Evolutionary conservation across 192 early-diverging fungal species (phyloP).

Genomic region (Coemansia sp.): DNA sequence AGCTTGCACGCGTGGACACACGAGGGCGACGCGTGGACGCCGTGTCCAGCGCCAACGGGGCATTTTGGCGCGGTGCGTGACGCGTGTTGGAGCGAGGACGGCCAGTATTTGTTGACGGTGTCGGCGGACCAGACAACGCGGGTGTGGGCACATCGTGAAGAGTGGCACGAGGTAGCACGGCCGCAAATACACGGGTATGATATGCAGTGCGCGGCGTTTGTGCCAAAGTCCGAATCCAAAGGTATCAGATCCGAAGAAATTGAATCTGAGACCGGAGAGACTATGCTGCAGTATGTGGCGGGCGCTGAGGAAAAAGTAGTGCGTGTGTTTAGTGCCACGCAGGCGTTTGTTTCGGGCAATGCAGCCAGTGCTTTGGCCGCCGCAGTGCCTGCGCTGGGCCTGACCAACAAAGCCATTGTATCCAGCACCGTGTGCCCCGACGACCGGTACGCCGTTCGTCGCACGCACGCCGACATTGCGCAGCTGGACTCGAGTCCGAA

Average conservation of each 20-base stretch:
- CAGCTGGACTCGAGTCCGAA: conserved; percentile 40
- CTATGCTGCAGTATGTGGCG: conserved; percentile 68
- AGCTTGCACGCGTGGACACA: conserved; percentile 79
- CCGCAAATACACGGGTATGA: conserved; percentile 98
- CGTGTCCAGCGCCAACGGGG: conserved; percentile 72
- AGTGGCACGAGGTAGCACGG: conserved; percentile 92
- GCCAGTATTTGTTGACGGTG: conserved; percentile 68
- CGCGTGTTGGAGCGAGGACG: conserved; percentile 79
- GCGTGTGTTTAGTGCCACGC: conserved; percentile 84
- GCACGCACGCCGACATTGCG: conserved; percentile 59
- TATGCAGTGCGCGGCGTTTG: conserved; percentile 80
- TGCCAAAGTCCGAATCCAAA: conserved; percentile 8
- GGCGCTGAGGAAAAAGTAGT: conserved; percentile 96
- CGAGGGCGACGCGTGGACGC: conserved; percentile 60
- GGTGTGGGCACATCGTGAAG: conserved; percentile 70
- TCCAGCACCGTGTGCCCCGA: conserved; percentile 16
- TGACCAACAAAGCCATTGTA: conserved; percentile 92
- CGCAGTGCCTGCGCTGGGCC: conserved; percentile 83
- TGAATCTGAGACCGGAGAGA: no score
- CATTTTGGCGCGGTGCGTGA: conserved; percentile 79
- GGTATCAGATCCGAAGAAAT: no score
- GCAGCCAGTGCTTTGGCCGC: conserved; percentile 19
- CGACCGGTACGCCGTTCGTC: conserved; percentile 60
- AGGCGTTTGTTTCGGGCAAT: conserved; percentile 71
- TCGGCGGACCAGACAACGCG: conserved; percentile 89